phyloP scores from a whole-genome alignment of 306 rosid species.

The Vigna trinervia region DNA sequence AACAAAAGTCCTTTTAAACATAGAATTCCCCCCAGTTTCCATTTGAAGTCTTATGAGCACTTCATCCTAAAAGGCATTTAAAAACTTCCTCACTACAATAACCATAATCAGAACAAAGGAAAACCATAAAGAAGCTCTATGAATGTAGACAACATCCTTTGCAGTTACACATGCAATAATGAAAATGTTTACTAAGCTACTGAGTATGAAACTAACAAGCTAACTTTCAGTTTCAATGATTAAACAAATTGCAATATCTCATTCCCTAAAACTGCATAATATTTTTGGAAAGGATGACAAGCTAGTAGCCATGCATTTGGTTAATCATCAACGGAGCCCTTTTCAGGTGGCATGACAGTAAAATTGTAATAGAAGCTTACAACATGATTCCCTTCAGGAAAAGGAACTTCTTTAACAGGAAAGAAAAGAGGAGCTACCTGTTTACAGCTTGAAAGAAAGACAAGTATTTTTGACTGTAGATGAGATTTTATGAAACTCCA shows the following conservation, averaged over 20 bases:
- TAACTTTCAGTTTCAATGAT: constrained; percentile 16
- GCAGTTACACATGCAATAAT: constrained; percentile 1
- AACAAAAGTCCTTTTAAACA: constrained; percentile 20
- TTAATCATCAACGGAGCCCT: neutral
- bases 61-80: constrained; percentile 23
- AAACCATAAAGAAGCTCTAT: constrained; percentile 14
- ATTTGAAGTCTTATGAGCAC: neutral
- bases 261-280: neutral
- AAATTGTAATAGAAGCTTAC: neutral
- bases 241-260: neutral
- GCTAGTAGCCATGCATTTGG: neutral
- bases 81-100: constrained; percentile 4
- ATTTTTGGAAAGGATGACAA: constrained; percentile 24
- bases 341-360: constrained; percentile 4
- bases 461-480: constrained; percentile 77
- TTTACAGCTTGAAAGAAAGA: constrained; percentile 87
- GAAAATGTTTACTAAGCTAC: neutral
- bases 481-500: constrained; percentile 95
- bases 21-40: neutral
- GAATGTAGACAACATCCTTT: constrained; percentile 6
- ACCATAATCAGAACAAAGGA: neutral
- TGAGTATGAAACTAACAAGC: neutral
- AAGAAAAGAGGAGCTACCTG: constrained; percentile 62
- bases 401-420: constrained; percentile 6
- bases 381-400: constrained; percentile 25